Evolutionary conservation across 768 basidiomycete genomes (phyloP), one percentile per base, ranked within the genome.

Genomic region (Rhodosporidiobolus sp.): DNA sequence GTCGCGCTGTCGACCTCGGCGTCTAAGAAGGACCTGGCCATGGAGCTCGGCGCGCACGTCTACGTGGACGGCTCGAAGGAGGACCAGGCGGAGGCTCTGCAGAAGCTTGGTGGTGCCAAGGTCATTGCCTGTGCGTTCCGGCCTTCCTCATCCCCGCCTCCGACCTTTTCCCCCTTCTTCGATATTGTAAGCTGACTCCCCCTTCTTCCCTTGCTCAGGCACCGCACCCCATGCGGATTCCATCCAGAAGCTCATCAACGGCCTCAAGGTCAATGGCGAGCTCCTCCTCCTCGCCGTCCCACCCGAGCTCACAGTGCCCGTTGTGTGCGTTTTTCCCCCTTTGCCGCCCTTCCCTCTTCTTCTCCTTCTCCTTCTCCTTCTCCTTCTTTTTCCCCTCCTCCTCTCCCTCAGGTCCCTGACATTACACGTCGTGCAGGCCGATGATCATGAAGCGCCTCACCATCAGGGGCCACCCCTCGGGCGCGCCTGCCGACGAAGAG

Each of bases 31-130:
- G 76, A 79, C 0, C 75, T 84, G 50, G 81, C 83, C 1, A 75
- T 59, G 20, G 65, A 80, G 60, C 79, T 85, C 59, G 83, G 83
- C 43, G 83, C 83, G 1, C 77, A 82, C 63, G 70, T 79, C 28
- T 83, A 82, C 78, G 72, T 84, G 58, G 82, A 82, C 67, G 77
- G 78, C 28, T 74, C 78, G 14, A 75, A 77, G 53, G 76, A 74
- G 34, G 75, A 81, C 63, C 70, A 77, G 52, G 81, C 78, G 43
- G 80, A 79, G 55, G 79, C 71, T 32, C 79, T 83, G 24, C 72
- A 80, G 70, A 77, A 81, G 70, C 71, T 83, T 28, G 82, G 83
- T 14, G 83, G 84, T 24, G 83, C 83, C 14, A 81, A 81, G 62
- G 76, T 83, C 49, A 81, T 83, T 63, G 74, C 68, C 19, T 63